Percentiles rank a stretch among this genome's conserved stretches.
These are phyloP conservation scores for Gynandropsis gynandra DNA, from an alignment of 345 rosid species.

Conservation along the genomic window DNA sequence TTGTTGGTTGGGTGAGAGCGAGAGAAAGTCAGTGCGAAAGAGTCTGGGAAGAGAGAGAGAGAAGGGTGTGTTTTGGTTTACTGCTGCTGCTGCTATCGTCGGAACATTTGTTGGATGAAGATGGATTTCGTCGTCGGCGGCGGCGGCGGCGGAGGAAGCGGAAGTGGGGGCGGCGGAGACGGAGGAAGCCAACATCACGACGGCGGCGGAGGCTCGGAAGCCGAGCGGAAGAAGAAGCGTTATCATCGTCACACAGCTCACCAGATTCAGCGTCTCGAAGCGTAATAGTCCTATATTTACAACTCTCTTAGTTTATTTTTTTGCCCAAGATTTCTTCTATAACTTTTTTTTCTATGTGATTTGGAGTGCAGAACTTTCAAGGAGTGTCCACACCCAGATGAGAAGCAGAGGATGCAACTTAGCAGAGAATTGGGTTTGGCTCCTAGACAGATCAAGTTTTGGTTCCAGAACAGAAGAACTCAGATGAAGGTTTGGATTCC, in stretches of 20 bases:
- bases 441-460: constrained; percentile 96
- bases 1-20: constrained; percentile 15
- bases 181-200: constrained; percentile 47
- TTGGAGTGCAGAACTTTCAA: constrained; percentile 58
- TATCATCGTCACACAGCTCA: constrained; percentile 90
- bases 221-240: constrained; percentile 67
- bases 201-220: constrained; percentile 17
- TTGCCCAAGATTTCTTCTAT: background rate
- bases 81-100: background rate
- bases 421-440: constrained; percentile 80
- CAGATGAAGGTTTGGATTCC: constrained; percentile 75
- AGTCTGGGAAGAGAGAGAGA: background rate
- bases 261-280: constrained; percentile 92
- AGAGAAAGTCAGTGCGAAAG: no score
- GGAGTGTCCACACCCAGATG: constrained; percentile 97
- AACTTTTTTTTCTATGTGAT: background rate
- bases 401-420: constrained; percentile 78
- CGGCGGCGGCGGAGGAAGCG: constrained; percentile 34
- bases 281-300: constrained; percentile 28
- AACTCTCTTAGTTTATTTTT: background rate
- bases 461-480: constrained; percentile 97
- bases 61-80: constrained; percentile 4
- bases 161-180: constrained; percentile 43
- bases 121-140: constrained; percentile 41
- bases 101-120: constrained; percentile 10